phyloP scores from a whole-genome alignment of 352 stramenopile genomes.

The Peronospora farinosa region DNA sequence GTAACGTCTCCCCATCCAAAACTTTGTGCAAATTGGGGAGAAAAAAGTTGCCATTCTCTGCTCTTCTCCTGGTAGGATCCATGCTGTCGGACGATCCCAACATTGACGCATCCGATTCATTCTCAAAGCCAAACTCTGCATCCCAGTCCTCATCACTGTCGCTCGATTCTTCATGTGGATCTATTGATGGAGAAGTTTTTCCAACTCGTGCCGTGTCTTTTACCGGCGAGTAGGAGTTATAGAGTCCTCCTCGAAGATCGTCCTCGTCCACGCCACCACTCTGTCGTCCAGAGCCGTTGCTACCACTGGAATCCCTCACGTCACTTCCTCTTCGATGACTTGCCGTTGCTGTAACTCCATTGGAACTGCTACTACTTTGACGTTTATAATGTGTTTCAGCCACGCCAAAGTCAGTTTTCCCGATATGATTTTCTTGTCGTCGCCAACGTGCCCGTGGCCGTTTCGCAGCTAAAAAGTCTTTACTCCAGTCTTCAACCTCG shows the following conservation, averaged over 20 bases:
- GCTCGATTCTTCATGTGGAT: constrained; percentile 8
- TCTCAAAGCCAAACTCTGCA: constrained; percentile 73
- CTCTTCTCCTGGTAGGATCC: constrained; percentile 48
- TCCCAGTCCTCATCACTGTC: constrained; percentile 57
- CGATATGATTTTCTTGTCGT: constrained; percentile 25
- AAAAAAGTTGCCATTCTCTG: constrained; percentile 83
- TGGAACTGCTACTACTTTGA: constrained; percentile 32
- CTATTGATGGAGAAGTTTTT: background rate
- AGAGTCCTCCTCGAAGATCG: constrained; percentile 9
- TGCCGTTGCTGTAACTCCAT: constrained; percentile 5
- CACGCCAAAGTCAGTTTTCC: constrained; percentile 2
- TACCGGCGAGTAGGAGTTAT: constrained; percentile 22
- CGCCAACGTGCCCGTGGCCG: constrained; percentile 23
- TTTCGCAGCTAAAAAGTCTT: constrained; percentile 36
- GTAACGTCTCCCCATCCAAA: constrained; percentile 62
- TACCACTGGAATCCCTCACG: constrained; percentile 10
- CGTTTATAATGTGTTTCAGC: constrained; percentile 23
- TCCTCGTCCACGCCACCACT: constrained; percentile 26
- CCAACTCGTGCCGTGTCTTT: constrained; percentile 8
- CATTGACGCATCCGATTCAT: constrained; percentile 30
- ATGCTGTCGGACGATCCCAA: constrained; percentile 33
- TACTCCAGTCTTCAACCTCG: constrained; percentile 74
- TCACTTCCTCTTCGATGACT: constrained; percentile 17
- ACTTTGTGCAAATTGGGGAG: constrained; percentile 70
- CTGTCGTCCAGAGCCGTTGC: constrained; percentile 13